Conservation (phyloP, 2,329 filamentous ascomycete species). For the Byssothecium circinans region DNA sequence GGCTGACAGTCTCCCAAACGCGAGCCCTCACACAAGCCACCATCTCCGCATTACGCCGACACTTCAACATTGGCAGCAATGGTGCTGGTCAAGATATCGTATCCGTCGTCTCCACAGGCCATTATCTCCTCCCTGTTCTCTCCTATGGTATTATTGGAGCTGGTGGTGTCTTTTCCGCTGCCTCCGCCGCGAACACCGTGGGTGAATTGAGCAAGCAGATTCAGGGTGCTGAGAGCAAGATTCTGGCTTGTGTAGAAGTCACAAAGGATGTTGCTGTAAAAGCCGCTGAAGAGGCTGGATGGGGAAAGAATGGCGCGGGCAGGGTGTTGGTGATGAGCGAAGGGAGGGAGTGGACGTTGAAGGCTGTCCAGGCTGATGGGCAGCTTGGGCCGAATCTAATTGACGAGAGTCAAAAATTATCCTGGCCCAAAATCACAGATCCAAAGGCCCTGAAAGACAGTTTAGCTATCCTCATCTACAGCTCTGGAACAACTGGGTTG, state of each 20-base stretch:
- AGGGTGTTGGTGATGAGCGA: conserved; percentile 57
- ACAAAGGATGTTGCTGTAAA: conserved; percentile 52
- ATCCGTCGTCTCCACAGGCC: conserved; percentile 59
- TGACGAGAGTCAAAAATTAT: conserved; percentile 47
- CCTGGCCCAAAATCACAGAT: conserved; percentile 60
- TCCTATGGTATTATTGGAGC: conserved; percentile 62
- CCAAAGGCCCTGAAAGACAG: conserved; percentile 49
- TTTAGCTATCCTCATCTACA: conserved; percentile 51
- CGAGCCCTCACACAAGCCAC: conserved; percentile 55
- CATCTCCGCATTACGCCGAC: conserved; percentile 58
- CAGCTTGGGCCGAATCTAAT: conserved; percentile 23
- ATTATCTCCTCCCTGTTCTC: conserved; percentile 56
- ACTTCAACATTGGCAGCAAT: conserved; percentile 55
- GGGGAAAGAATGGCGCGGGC: conserved; percentile 34
- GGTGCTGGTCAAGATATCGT: conserved; percentile 55
- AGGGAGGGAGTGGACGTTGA: conserved; percentile 40
- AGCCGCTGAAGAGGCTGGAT: conserved; percentile 53
- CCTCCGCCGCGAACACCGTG: conserved; percentile 54
- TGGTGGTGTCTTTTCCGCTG: conserved; percentile 61
- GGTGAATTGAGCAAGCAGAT: conserved; percentile 56
- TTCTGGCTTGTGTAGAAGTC: conserved; percentile 53
- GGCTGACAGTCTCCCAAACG: conserved; percentile 56
- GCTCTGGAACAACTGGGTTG: conserved; percentile 51
- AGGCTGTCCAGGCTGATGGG: conserved; percentile 33
- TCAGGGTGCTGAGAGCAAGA: conserved; percentile 44